Evolutionary conservation across 2,329 filamentous ascomycete species (phyloP), one percentile per base, ranked within the genome.

Genomic region (Botryosphaeria dothidea): DNA sequence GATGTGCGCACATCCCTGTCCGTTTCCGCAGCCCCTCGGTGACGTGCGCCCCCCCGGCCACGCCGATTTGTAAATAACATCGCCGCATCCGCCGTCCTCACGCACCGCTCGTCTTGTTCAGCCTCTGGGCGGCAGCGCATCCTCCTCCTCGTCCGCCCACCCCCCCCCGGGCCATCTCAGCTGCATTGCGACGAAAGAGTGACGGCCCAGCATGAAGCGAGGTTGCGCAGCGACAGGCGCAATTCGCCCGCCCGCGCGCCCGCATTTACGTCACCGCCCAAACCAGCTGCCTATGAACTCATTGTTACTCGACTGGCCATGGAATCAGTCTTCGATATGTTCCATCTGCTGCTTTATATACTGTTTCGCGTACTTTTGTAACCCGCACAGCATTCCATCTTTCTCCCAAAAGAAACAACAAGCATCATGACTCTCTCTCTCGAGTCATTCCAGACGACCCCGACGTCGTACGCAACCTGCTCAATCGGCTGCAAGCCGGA

Each of bases 401-500:
- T 9, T n/a, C 17, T 29, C 17, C 15, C 6, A 43, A 23, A 11
- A n/a, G n/a, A 27, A 8, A 52, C 36, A 11, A 34, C 31, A 34
- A 8, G 1, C 67, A 69, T 41, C 62, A 79, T 79, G 77, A 67
- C 73, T 4, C 69, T 79, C 52, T 74, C 77, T 68, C 69, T 72
- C 60, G 66, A 72, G 23, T 74, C 75, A 9, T 73, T 80, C 19
- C 43, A 72, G 71, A 70, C 72, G 13, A 79, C 86, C 66, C 83
- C 84, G 3, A 75, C 81, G 19, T 84, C 82, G 64, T 86, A 85
- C 67, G 86, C 85, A 49, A 83, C 82, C 65, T 85, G 83, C 74
- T 88, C 84, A 7, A 82, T 88, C 25, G 82, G 83, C 49, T 78
- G 77, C 78, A 67, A 75, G 74, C 63, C 76, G 67, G 67, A 77